Evolutionary conservation across 2,329 filamentous ascomycete species (phyloP).

Genomic region (Diaporthe destruens): DNA sequence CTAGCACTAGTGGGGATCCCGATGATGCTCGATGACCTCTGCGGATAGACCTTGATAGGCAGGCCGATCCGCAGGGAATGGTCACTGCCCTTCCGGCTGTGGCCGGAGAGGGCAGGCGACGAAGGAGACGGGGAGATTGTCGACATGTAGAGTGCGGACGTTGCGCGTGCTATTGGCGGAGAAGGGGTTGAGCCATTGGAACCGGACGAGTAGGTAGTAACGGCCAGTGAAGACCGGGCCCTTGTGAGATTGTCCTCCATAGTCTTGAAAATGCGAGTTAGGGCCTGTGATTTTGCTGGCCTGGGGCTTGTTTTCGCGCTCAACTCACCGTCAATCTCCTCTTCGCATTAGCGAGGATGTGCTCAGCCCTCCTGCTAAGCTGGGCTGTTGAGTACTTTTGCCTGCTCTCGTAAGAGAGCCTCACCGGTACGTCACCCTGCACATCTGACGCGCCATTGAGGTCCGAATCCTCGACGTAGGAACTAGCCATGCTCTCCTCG

Average conservation of each 20-base stretch:
- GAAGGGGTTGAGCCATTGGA: conserved; percentile 67
- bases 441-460: conserved; percentile 2
- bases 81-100: conserved; percentile 73
- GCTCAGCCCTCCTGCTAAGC: conserved; percentile 84
- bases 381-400: conserved; percentile 79
- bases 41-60: conserved; percentile 58
- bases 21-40: conserved; percentile 74
- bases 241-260: conserved; percentile 93
- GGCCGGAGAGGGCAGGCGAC: conserved; percentile 53
- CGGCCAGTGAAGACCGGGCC: conserved; percentile 77
- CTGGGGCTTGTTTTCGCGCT: neutral
- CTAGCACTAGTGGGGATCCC: conserved; percentile 68
- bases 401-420: conserved; percentile 55
- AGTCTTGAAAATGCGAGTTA: conserved; percentile 66
- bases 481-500: conserved; percentile 74
- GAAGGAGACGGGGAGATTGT: conserved; percentile 46
- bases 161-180: conserved; percentile 59
- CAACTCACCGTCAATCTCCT: conserved; percentile 83
- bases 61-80: conserved; percentile 63
- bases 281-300: conserved; percentile 16
- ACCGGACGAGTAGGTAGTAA: conserved; percentile 69
- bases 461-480: conserved; percentile 62
- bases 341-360: conserved; percentile 94
- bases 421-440: neutral
- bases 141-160: conserved; percentile 53